Evolutionary conservation across 176 grass and related monocot species (phyloP).

Genomic region (Musa troglodytarum): DNA sequence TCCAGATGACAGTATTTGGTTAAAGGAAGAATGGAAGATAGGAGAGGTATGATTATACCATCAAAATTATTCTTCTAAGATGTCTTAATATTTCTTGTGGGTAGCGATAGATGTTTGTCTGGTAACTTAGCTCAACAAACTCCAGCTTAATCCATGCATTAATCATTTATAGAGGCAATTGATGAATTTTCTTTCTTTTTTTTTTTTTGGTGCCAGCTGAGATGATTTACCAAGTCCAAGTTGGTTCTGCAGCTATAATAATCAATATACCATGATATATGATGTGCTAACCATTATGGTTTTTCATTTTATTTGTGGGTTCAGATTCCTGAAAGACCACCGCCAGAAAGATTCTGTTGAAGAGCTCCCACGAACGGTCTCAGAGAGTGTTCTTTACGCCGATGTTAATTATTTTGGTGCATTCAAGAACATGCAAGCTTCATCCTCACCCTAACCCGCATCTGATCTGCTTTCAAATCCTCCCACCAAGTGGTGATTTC

Average conservation of each 20-base stretch:
- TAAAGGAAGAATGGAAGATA: constrained; percentile 16
- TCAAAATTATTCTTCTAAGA: neutral
- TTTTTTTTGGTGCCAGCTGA: too few relatives aligned
- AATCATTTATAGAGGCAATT: neutral
- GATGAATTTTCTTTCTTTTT: too few relatives aligned
- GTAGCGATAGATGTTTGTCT: neutral
- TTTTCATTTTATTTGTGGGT: neutral
- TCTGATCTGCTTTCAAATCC: too few relatives aligned
- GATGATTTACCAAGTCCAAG: neutral
- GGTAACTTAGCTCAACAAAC: neutral
- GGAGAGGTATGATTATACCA: constrained; percentile 1
- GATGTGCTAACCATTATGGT: neutral
- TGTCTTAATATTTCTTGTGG: too few relatives aligned
- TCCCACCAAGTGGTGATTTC: too few relatives aligned
- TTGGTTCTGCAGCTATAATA: neutral
- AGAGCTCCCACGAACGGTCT: neutral
- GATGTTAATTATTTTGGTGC: neutral
- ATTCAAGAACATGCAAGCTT: neutral
- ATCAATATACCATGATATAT: neutral
- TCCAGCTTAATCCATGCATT: neutral
- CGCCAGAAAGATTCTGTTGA: neutral
- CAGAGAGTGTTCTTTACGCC: neutral
- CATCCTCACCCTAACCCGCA: too few relatives aligned
- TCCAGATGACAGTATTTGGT: constrained; percentile 11
- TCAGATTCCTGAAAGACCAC: neutral